Evolutionary conservation across 306 rosid species (phyloP).

Genomic region (Vigna radiata): DNA sequence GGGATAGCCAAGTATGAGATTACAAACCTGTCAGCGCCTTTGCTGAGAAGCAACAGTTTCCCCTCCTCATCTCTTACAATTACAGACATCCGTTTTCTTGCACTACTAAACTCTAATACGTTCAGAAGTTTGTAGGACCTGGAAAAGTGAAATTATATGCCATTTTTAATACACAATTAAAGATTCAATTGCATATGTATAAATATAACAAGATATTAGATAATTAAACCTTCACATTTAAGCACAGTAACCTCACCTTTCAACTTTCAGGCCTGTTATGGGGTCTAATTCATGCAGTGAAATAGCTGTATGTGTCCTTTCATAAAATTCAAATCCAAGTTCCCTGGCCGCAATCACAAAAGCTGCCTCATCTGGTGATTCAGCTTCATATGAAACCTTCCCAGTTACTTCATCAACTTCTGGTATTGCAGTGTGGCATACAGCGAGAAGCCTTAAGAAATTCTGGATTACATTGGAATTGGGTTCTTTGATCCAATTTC

Average conservation of each 20-base stretch:
- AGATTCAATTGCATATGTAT: conserved; percentile 15
- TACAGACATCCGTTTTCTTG: conserved; percentile 96
- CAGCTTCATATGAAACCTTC: conserved; percentile 88
- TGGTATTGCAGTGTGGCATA: conserved; percentile 96
- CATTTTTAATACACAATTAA: conserved; percentile 33
- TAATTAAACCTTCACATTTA: conserved; percentile 10
- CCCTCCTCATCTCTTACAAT: conserved; percentile 75
- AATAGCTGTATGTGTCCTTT: conserved; percentile 73
- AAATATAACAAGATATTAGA: neutral
- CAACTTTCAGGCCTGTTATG: conserved; percentile 45
- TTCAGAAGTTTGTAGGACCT: conserved; percentile 78
- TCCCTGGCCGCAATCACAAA: conserved; percentile 97
- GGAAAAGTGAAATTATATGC: conserved; percentile 44
- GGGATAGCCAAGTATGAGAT: conserved; percentile 33
- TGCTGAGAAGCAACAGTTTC: conserved; percentile 73
- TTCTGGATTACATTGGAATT: conserved; percentile 68
- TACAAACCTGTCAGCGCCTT: conserved; percentile 98
- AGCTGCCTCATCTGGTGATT: conserved; percentile 99
- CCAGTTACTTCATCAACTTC: conserved; percentile 87
- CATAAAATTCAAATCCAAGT: conserved; percentile 90
- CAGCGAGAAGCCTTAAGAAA: conserved; percentile 72
- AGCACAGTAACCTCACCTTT: conserved; percentile 63
- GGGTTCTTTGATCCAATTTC: conserved; percentile 80
- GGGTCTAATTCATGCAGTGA: conserved; percentile 72
- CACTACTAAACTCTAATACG: conserved; percentile 86